Evolutionary conservation across 306 rosid genomes (phyloP), one percentile per base, ranked within the genome.

Genomic region (Parietaria judaica): DNA sequence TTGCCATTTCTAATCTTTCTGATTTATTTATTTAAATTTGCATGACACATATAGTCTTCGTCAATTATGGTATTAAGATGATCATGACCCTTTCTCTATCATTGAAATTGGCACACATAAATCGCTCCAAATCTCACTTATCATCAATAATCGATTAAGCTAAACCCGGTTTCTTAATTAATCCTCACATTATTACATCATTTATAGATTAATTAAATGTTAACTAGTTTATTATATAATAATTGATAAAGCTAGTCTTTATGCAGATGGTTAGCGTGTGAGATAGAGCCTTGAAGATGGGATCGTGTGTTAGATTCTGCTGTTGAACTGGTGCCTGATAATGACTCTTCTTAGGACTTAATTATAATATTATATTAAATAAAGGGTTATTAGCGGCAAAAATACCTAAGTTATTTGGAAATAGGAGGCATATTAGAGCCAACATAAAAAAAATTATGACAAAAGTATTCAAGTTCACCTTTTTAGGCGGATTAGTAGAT

Each of bases 211-310:
- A 17, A 54, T 17, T 61, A 49, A 49, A 7, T 49, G 13, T 3
- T 5, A 9, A n/a, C 4, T 23, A 23, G 15, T 49, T 7, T 49
- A 9, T 49, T 49, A 49, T 13, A 49, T 49, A 49, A 4, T 11
- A 5, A 37, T 11, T 38, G 23, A 44, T 34, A 50, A 61, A 66
- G 72, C 39, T 49, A 73, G 65, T 56, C 6, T 69, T 75, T 85
- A 71, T 72, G 31, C 31, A 23, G 66, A 67, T 80, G 81, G 86
- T 9, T 82, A 83, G 89, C 83, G 70, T 83, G 86, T 78, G 11
- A 45, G 75, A 37, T 56, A 72, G 72, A 60, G 70, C 53, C 62
- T 70, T 51, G 10, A 14, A 64, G 64, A 68, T 50, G 39, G 63
- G 75, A 83, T 80, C 74, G 74, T 65, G 68, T 71, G 84, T 54